phyloP scores from a whole-genome alignment of 345 rosid species.

The Gossypium sturtianum region DNA sequence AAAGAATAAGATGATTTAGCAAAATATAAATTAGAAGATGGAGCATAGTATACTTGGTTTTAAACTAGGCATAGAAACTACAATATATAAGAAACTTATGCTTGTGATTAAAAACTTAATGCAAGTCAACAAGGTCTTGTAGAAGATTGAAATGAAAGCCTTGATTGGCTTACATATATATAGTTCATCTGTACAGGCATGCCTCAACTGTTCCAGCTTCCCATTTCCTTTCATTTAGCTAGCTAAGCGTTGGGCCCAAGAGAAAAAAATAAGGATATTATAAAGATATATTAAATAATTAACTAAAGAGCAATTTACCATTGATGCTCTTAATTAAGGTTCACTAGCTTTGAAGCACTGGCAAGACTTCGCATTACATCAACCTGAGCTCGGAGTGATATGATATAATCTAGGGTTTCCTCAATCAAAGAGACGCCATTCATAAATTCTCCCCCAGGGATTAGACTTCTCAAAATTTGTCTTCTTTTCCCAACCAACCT shows the following conservation, averaged over 20 bases:
- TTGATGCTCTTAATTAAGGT: conserved; percentile 16
- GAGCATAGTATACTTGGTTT: background rate
- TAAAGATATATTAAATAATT: background rate
- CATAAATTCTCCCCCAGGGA: conserved; percentile 74
- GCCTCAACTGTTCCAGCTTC: conserved; percentile 16
- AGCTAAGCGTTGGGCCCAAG: conserved; percentile 11
- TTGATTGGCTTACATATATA: conserved; percentile 24
- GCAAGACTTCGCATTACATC: conserved; percentile 65
- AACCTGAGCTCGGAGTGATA: conserved; percentile 69
- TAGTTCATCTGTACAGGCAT: conserved; percentile 30
- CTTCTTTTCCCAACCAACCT: conserved; percentile 51
- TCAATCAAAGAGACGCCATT: conserved; percentile 49
- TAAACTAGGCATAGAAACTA: background rate
- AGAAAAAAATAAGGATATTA: background rate
- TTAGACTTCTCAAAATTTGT: conserved; percentile 48
- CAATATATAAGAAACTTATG: background rate
- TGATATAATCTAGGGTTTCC: conserved; percentile 83
- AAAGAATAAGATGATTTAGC: background rate
- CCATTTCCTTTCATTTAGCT: background rate
- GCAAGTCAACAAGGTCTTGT: conserved; percentile 1
- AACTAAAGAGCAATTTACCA: conserved; percentile 16
- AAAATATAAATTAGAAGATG: background rate
- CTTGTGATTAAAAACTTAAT: background rate
- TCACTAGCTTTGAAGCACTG: conserved; percentile 19
- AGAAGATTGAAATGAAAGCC: conserved; percentile 1